A percentile compares a stretch with the other conserved stretches of the same genome.
Conservation (phyloP, 345 rosid species). For the Eucalyptus cladocalyx region DNA sequence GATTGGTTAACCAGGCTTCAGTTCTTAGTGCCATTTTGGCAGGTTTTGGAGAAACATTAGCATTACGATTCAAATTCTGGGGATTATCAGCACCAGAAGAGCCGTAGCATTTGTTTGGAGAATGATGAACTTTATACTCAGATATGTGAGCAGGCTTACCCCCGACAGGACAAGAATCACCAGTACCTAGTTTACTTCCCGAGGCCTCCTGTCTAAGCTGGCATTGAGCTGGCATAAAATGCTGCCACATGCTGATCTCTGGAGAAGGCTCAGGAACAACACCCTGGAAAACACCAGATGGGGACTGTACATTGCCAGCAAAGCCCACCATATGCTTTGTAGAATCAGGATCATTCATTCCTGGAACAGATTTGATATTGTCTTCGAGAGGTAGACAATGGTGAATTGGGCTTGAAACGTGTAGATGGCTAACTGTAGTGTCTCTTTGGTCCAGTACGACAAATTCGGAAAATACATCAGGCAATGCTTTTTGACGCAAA, state of each 20-base stretch:
- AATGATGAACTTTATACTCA: conserved; percentile 9
- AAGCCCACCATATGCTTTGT: conserved; percentile 2
- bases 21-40: conserved; percentile 24
- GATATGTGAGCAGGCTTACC: conserved; percentile 13
- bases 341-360: conserved; percentile 9
- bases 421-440: neutral
- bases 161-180: conserved; percentile 1
- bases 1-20: conserved; percentile 15
- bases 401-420: conserved; percentile 15
- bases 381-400: conserved; percentile 34
- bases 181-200: neutral
- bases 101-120: conserved; percentile 11
- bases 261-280: conserved; percentile 4
- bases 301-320: conserved; percentile 8
- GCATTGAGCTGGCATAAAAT: conserved; percentile 1
- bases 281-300: conserved; percentile 6
- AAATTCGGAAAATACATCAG: conserved; percentile 55
- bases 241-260: conserved; percentile 13
- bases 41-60: conserved; percentile 44
- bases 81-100: conserved; percentile 1
- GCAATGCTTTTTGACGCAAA: conserved; percentile 53
- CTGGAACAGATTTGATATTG: neutral
- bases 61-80: conserved; percentile 27
- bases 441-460: conserved; percentile 22
- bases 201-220: conserved; percentile 16